Evolutionary conservation across 1,139 yeast species (phyloP).

Genomic region (Maudiozyma humilis): DNA sequence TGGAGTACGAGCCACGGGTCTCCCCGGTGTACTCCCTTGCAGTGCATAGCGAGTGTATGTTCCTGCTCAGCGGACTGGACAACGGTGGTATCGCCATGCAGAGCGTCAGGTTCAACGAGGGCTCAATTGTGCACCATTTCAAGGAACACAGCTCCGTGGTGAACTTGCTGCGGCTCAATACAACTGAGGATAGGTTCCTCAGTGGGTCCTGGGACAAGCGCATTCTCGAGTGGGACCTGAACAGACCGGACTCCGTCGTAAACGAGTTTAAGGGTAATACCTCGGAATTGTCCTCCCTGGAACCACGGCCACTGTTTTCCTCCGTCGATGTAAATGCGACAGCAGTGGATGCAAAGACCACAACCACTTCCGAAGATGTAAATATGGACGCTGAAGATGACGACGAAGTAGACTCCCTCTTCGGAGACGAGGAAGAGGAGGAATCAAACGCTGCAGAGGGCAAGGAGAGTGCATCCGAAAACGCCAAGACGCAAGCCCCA

Average conservation of each 20-base stretch:
- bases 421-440: slow-evolving; percentile 68
- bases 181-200: slow-evolving; percentile 43
- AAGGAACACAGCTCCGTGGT: slow-evolving; percentile 60
- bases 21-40: slow-evolving; percentile 87
- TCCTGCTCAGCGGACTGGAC: slow-evolving; percentile 77
- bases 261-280: slow-evolving; percentile 44
- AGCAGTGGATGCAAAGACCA: slow-evolving; percentile 13
- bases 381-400: slow-evolving; percentile 32
- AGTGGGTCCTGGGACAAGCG: slow-evolving; percentile 91
- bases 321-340: slow-evolving; percentile 34
- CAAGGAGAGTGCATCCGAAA: slow-evolving; percentile 8
- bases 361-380: slow-evolving; percentile 6
- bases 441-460: slow-evolving; percentile 13
- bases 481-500: slow-evolving; percentile 7
- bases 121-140: slow-evolving; percentile 71
- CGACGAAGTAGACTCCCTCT: slow-evolving; percentile 67
- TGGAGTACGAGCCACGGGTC: slow-evolving; percentile 53
- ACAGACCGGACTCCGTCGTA: slow-evolving; percentile 61
- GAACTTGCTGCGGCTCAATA: slow-evolving; percentile 58
- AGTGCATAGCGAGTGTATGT: slow-evolving; percentile 71
- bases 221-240: slow-evolving; percentile 76
- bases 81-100: slow-evolving; percentile 85
- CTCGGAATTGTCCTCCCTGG: slow-evolving; percentile 74
- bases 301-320: slow-evolving; percentile 64
- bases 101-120: slow-evolving; percentile 77